phyloP scores from a whole-genome alignment of 306 rosid species.

The Quercus berberidifolia region DNA sequence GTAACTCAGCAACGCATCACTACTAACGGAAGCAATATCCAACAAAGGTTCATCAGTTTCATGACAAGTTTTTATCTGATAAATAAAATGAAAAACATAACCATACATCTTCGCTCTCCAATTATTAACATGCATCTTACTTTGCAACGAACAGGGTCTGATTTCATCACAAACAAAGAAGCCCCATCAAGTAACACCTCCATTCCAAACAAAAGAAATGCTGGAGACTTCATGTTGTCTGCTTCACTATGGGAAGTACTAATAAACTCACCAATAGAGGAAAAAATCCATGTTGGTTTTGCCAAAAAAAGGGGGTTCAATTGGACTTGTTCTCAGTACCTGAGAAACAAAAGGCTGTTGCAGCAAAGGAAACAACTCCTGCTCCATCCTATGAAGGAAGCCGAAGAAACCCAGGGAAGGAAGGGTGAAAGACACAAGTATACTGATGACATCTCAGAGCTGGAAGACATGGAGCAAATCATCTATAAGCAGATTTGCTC shows the following conservation, averaged over 20 bases:
- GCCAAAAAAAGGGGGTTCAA: conserved; percentile 8
- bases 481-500: conserved; percentile 14
- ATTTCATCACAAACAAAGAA: background rate
- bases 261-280: conserved; percentile 18
- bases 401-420: background rate
- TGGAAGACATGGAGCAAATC: conserved; percentile 4
- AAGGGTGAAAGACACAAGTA: conserved; percentile 7
- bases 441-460: conserved; percentile 15
- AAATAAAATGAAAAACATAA: background rate
- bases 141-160: conserved; percentile 19
- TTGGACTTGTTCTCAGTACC: conserved; percentile 6
- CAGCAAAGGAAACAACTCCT: conserved; percentile 14
- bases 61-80: background rate
- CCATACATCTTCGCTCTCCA: background rate
- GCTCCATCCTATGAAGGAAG: conserved; percentile 8
- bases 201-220: conserved; percentile 16
- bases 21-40: conserved; percentile 16
- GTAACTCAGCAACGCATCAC: background rate
- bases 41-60: conserved; percentile 20
- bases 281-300: conserved; percentile 2
- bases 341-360: conserved; percentile 9
- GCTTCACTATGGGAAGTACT: conserved; percentile 28
- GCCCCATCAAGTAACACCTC: background rate
- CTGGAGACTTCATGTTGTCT: conserved; percentile 20
- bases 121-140: conserved; percentile 7